Evolutionary conservation across 768 basidiomycete species (phyloP).

Genomic region (Pholiota molesta): DNA sequence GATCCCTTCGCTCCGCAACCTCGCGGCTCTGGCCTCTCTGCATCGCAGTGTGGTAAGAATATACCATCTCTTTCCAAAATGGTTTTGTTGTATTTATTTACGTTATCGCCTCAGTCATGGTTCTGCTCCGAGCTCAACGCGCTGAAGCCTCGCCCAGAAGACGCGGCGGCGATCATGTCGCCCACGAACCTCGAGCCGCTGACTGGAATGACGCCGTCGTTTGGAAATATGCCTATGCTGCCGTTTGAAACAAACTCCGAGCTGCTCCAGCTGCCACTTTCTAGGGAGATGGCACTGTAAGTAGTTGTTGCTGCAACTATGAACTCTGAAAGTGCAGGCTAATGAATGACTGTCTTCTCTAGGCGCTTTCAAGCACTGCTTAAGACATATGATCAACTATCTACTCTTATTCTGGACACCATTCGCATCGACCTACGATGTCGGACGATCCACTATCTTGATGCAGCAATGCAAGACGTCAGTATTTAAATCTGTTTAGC

Average conservation of each 20-base stretch:
- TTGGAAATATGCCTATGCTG: slow-evolving; percentile 48
- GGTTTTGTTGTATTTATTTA: background rate
- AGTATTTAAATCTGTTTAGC: slow-evolving; percentile 26
- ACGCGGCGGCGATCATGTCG: slow-evolving; percentile 52
- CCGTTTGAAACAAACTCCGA: slow-evolving; percentile 43
- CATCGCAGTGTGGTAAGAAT: slow-evolving; percentile 83
- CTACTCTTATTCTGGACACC: slow-evolving; percentile 84
- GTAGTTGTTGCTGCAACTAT: slow-evolving; percentile 29
- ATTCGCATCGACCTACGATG: slow-evolving; percentile 89
- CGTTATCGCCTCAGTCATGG: slow-evolving; percentile 65
- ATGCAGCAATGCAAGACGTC: slow-evolving; percentile 78
- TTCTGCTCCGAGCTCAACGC: slow-evolving; percentile 72
- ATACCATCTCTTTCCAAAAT: background rate
- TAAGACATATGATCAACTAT: slow-evolving; percentile 88
- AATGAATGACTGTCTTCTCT: background rate
- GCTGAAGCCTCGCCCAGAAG: slow-evolving; percentile 66
- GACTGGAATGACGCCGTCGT: slow-evolving; percentile 50
- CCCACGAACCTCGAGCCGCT: slow-evolving; percentile 52
- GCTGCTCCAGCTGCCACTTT: slow-evolving; percentile 72
- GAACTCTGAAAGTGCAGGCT: background rate
- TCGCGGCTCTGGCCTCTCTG: slow-evolving; percentile 75
- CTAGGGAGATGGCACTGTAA: slow-evolving; percentile 87
- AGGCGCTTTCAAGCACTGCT: slow-evolving; percentile 92
- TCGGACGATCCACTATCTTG: slow-evolving; percentile 78
- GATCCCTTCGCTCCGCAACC: slow-evolving; percentile 68